phyloP scores from a whole-genome alignment of 2,329 filamentous ascomycete genomes.

The Calonectria hawksworthii region DNA sequence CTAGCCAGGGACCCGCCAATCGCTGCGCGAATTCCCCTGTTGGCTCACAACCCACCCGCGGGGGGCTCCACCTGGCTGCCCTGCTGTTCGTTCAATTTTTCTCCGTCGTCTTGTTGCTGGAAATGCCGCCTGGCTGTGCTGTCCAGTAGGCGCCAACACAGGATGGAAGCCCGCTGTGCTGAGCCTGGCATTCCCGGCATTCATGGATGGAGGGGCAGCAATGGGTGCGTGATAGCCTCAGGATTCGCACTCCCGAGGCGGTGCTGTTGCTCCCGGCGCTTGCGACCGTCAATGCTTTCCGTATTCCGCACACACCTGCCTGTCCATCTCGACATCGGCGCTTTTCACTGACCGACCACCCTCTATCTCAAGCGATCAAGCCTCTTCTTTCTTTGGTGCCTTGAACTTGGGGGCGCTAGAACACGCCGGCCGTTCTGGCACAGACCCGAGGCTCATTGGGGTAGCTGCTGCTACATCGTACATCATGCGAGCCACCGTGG shows the following conservation, averaged over 20 bases:
- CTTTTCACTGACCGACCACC: background rate
- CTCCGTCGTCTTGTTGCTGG: background rate
- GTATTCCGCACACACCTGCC: background rate
- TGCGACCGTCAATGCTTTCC: background rate
- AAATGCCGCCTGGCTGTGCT: background rate
- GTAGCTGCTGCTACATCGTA: slow-evolving; percentile 14
- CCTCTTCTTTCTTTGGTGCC: background rate
- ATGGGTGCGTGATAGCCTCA: background rate
- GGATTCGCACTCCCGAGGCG: background rate
- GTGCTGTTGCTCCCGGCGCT: background rate
- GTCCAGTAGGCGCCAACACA: background rate
- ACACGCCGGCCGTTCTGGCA: slow-evolving; percentile 13
- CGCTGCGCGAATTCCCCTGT: slow-evolving; percentile 13
- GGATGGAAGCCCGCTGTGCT: background rate
- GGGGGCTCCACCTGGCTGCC: background rate
- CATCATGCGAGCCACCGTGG: slow-evolving; percentile 31
- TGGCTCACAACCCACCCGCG: background rate
- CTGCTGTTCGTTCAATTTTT: background rate
- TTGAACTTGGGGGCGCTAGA: background rate
- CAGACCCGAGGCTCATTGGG: slow-evolving; percentile 7
- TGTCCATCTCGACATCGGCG: background rate
- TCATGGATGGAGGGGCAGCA: background rate
- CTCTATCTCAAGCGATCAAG: background rate
- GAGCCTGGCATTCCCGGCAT: background rate
- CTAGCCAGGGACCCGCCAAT: slow-evolving; percentile 15